Evolutionary conservation across 257 asterid species (phyloP).

Genomic region (Nicotiana otophora): DNA sequence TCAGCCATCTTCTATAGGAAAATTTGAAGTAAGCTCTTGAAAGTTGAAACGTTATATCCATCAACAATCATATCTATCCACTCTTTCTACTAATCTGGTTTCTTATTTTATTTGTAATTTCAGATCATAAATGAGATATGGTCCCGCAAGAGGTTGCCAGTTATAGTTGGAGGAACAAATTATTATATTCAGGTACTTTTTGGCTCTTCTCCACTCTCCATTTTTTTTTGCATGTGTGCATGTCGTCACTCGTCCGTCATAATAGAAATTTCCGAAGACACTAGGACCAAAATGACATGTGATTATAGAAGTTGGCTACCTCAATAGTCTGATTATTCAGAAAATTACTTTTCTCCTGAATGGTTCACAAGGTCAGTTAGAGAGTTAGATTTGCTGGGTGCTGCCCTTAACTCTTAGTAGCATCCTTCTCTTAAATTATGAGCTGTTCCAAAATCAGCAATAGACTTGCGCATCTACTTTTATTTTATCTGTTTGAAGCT

Average conservation of each 20-base stretch:
- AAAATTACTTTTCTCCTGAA: neutral
- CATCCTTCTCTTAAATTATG: neutral
- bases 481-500: neutral
- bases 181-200: slow-evolving; percentile 82
- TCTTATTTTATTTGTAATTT: neutral
- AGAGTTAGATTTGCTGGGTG: neutral
- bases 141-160: slow-evolving; percentile 79
- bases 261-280: neutral
- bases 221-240: neutral
- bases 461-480: neutral
- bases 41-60: neutral
- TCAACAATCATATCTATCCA: neutral
- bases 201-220: neutral
- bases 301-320: slow-evolving; percentile 1
- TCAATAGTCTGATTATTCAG: neutral
- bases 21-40: neutral
- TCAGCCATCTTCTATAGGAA: neutral
- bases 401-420: neutral
- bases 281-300: neutral
- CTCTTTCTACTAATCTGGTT: neutral
- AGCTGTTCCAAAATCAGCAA: neutral
- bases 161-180: slow-evolving; percentile 95
- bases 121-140: slow-evolving; percentile 75
- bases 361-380: neutral
- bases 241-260: neutral